Percentiles rank a stretch among this genome's conserved stretches.
These are phyloP conservation scores for Raphidocelis subcapitata DNA, from an alignment of 139 green algal genomes.

Conservation along the genomic window DNA sequence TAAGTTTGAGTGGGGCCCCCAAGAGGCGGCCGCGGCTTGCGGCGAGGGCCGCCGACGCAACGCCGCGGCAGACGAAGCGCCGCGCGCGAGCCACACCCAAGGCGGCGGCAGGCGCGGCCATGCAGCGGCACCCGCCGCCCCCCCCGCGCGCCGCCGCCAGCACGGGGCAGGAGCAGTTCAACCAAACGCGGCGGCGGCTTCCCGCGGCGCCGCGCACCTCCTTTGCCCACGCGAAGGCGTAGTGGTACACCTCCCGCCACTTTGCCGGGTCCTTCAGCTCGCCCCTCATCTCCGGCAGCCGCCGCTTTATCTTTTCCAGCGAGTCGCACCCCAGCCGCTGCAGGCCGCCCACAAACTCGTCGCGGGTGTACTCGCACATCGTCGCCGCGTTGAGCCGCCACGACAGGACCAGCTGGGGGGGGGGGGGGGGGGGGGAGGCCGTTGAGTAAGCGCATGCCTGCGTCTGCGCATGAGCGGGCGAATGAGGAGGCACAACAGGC, in stretches of 20 bases:
- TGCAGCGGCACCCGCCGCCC: too few species aligned
- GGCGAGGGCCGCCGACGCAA: too few species aligned
- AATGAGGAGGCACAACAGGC: background rate
- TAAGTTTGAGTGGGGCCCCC: too few species aligned
- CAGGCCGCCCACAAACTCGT: conserved; percentile 61
- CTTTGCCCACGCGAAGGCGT: conserved; percentile 74
- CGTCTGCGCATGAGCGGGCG: background rate
- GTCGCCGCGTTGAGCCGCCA: conserved; percentile 75
- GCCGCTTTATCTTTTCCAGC: conserved; percentile 66
- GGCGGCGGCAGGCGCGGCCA: too few species aligned
- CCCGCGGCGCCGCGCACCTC: conserved; percentile 36
- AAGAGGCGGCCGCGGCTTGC: too few species aligned
- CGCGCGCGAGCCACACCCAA: too few species aligned
- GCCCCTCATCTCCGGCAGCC: conserved; percentile 63
- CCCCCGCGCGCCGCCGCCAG: too few species aligned
- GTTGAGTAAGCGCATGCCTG: background rate
- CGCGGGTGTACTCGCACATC: conserved; percentile 87
- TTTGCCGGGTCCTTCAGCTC: conserved; percentile 59
- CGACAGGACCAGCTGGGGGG: conserved; percentile 79
- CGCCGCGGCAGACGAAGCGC: too few species aligned
- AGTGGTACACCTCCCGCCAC: conserved; percentile 82
- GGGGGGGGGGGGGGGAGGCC: background rate
- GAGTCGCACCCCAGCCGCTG: conserved; percentile 45
- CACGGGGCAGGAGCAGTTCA: too few species aligned
- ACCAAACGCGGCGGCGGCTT: too few species aligned